Evolutionary conservation across 1,139 yeast species (phyloP).

Genomic region (Diutina scorzettiae): DNA sequence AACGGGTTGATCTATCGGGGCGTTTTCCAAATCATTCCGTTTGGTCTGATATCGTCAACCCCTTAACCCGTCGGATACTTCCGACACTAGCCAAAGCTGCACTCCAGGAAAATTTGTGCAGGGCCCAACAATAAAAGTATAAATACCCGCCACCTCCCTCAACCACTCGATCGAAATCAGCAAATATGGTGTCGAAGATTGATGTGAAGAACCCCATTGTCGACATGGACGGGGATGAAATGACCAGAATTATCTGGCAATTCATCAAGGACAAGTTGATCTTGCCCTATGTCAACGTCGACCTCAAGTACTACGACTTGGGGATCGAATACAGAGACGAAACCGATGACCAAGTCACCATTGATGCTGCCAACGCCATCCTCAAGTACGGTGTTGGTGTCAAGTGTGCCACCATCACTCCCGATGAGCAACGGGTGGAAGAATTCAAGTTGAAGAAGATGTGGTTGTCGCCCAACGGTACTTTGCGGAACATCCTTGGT

Average conservation of each 20-base stretch:
- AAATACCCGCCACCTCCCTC: background rate
- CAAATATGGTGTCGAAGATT: slow-evolving; percentile 34
- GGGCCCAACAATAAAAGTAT: background rate
- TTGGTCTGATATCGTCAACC: too few species aligned
- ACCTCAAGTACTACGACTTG: slow-evolving; percentile 83
- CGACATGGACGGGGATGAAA: slow-evolving; percentile 95
- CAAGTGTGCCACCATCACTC: slow-evolving; percentile 97
- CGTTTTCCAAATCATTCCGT: too few species aligned
- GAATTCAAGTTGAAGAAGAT: slow-evolving; percentile 84
- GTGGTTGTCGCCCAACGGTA: slow-evolving; percentile 98
- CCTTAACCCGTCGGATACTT: too few species aligned
- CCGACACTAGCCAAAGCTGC: too few species aligned
- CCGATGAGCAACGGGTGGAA: slow-evolving; percentile 88
- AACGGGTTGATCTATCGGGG: too few species aligned
- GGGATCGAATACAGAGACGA: slow-evolving; percentile 77
- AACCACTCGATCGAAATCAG: background rate
- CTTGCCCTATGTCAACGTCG: slow-evolving; percentile 74
- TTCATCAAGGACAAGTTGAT: slow-evolving; percentile 72
- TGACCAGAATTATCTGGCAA: slow-evolving; percentile 89
- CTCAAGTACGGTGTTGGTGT: slow-evolving; percentile 83
- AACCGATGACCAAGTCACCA: slow-evolving; percentile 79
- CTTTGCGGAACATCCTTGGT: slow-evolving; percentile 86
- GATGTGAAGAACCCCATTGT: slow-evolving; percentile 82
- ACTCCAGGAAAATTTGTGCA: background rate
- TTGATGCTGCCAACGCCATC: slow-evolving; percentile 86